Evolutionary conservation across 2,329 filamentous ascomycete genomes (phyloP).

Genomic region (Cladophialophora bantiana): DNA sequence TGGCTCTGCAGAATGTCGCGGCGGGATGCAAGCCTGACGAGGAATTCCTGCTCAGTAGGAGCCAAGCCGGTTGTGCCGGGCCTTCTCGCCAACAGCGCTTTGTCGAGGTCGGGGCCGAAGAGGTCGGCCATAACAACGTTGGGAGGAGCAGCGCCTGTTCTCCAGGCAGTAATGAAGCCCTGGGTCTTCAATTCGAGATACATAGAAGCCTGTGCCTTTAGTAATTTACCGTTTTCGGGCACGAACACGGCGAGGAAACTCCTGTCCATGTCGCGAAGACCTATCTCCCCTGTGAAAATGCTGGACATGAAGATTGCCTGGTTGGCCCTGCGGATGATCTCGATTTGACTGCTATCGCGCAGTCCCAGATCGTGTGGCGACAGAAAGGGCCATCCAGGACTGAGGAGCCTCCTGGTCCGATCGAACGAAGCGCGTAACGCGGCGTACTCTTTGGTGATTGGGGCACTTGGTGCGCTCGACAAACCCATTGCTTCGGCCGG

Average conservation of each 20-base stretch:
- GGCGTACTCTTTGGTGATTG: conserved; percentile 67
- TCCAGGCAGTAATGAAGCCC: conserved; percentile 68
- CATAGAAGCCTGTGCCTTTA: conserved; percentile 66
- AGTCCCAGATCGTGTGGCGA: conserved; percentile 61
- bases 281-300: conserved; percentile 69
- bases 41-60: conserved; percentile 66
- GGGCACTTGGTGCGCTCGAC: conserved; percentile 62
- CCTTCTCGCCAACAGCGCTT: conserved; percentile 61
- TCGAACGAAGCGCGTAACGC: conserved; percentile 69
- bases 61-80: conserved; percentile 62
- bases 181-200: conserved; percentile 72
- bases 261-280: conserved; percentile 68
- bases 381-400: conserved; percentile 62
- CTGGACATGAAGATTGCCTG: conserved; percentile 69
- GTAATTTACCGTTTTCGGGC: conserved; percentile 62
- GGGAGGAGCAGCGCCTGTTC: conserved; percentile 61
- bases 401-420: conserved; percentile 68
- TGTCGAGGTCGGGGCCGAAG: conserved; percentile 65
- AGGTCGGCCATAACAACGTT: conserved; percentile 65
- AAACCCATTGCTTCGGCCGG: conserved; percentile 60
- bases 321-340: conserved; percentile 69
- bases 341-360: conserved; percentile 60
- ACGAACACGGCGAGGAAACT: conserved; percentile 70
- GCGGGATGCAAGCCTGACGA: conserved; percentile 61
- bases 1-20: conserved; percentile 65